A percentile compares a stretch with the other conserved stretches of the same genome.
Conservation (phyloP, 495 filamentous ascomycete species). For the Aspergillus saccharolyticus region DNA sequence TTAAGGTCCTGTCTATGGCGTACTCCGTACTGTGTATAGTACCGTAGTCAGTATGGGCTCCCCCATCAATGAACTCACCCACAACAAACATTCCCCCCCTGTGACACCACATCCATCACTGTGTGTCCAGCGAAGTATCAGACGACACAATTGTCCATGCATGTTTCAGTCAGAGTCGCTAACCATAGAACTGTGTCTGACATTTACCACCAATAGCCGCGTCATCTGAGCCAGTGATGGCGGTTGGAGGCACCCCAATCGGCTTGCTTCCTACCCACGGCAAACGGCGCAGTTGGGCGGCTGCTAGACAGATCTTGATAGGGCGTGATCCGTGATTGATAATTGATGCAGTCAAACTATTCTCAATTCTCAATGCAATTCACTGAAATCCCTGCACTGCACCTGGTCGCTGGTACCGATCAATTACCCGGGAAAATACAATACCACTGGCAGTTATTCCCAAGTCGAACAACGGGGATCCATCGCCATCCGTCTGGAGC, state of each 20-base stretch:
- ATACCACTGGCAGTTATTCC: not conserved
- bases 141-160: not conserved
- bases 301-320: not conserved
- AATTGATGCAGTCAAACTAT: too few relatives aligned
- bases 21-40: too few relatives aligned
- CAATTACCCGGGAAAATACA: not conserved
- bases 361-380: too few relatives aligned
- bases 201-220: constrained; percentile 1
- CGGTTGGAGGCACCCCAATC: constrained; percentile 4
- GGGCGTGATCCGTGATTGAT: too few relatives aligned
- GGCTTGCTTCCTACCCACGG: constrained; percentile 1
- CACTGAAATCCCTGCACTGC: too few relatives aligned
- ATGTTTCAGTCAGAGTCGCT: constrained; percentile 1
- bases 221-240: not conserved
- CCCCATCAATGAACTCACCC: too few relatives aligned
- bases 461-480: not conserved
- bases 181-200: not conserved
- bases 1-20: too few relatives aligned
- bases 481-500: constrained; percentile 3
- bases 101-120: not conserved
- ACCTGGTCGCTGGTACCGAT: not conserved
- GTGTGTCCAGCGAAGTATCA: not conserved
- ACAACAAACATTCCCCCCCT: not conserved
- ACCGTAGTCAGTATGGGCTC: too few relatives aligned
- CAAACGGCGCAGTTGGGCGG: not conserved